Evolutionary conservation across 257 asterid genomes (phyloP), one percentile per base, ranked within the genome.

Genomic region (Echites panduratus): DNA sequence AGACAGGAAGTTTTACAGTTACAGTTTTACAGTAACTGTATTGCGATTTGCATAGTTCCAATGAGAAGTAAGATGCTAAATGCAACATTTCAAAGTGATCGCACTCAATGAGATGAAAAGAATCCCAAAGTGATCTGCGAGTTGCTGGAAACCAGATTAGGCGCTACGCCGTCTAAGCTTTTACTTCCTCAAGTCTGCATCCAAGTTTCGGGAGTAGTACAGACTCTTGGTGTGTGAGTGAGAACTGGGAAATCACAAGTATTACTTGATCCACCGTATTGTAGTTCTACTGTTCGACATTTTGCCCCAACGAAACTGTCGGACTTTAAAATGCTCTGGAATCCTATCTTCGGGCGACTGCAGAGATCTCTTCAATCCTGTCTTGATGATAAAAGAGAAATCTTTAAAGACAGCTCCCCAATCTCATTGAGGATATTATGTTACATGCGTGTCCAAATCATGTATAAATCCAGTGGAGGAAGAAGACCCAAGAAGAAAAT

Each of bases 401-500:
- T 45, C 5, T 54, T 52, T 8, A 66, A 69, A 54, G 22, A 76
- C 20, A 57, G 49, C 54, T 35, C n/a, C 43, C 63, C 74, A 45
- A 35, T 49, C 58, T 48, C 74, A 44, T 44, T 24, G 5, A 71
- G 44, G 43, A 38, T n/a, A 59, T 79, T 80, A 48, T 77, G 78
- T 19, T 74, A 75, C 65, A 79, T 78, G 68, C 73, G 75, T 72
- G 41, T 68, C 9, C 95, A 85, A 71, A 71, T 86, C 70, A 83
- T 83, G 95, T 80, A 71, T 75, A 87, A 85, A 78, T 44, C 86
- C 63, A 83, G 91, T 19, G 85, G 79, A 58, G 99, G 95, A 69
- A 74, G 85, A 76, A 88, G 88, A 65, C 95, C 93, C 19, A 91
- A 94, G 95, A 83, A 91, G 84, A 89, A 88, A 78, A 75, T 82